Conservation (phyloP, 768 basidiomycete species). For the Lentinula raphanica region DNA sequence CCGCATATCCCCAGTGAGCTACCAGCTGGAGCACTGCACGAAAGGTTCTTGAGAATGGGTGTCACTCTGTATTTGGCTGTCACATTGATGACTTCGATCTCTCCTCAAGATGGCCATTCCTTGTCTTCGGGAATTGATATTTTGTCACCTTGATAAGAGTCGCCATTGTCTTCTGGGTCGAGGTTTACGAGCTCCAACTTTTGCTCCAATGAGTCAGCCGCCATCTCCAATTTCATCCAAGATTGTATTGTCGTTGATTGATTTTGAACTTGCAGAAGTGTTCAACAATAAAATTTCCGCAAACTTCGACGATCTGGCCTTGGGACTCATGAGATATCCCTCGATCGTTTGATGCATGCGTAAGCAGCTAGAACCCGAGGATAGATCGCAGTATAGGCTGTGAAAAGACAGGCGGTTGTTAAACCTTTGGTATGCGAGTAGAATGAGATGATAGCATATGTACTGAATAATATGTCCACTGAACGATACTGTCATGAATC, state of each 20-base stretch:
- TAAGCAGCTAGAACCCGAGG: constrained; percentile 11
- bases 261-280: not conserved
- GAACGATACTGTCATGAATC: not conserved
- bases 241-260: not conserved
- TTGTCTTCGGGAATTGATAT: not conserved
- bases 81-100: constrained; percentile 35
- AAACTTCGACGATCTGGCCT: not conserved
- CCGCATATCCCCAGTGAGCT: constrained; percentile 8
- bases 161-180: constrained; percentile 10
- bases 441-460: constrained; percentile 10
- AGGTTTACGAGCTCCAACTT: constrained; percentile 12
- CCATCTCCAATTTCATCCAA: constrained; percentile 13
- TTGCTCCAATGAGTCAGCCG: constrained; percentile 12
- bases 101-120: constrained; percentile 37
- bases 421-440: constrained; percentile 7
- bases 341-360: constrained; percentile 11
- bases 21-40: constrained; percentile 7
- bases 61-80: constrained; percentile 22
- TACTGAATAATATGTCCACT: not conserved
- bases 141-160: not conserved
- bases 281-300: not conserved
- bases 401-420: constrained; percentile 11
- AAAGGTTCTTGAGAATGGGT: constrained; percentile 8
- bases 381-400: constrained; percentile 11
- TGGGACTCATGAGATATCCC: constrained; percentile 9